Evolutionary conservation across 345 rosid genomes (phyloP).

Genomic region (Corchorus olitorius): DNA sequence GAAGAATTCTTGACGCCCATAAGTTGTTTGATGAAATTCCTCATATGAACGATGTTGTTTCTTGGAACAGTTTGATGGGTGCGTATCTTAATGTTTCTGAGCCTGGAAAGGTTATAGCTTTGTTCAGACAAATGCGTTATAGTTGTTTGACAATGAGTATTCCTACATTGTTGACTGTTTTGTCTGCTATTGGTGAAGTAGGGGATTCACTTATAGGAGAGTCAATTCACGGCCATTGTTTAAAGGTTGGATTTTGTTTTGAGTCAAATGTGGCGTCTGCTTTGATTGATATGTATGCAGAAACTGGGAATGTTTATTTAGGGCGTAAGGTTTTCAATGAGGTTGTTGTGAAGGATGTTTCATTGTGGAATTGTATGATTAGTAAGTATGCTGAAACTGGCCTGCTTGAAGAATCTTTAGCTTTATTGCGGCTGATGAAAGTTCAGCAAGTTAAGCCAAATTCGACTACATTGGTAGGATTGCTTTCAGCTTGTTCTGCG

Average conservation of each 20-base stretch:
- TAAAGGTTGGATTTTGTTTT: constrained; percentile 44
- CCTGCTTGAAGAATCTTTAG: constrained; percentile 47
- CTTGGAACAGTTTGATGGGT: constrained; percentile 60
- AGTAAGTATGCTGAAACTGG: constrained; percentile 58
- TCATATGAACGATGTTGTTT: constrained; percentile 44
- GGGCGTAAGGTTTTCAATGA: constrained; percentile 53
- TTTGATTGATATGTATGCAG: constrained; percentile 53
- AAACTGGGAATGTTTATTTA: constrained; percentile 37
- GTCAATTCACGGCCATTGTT: constrained; percentile 49
- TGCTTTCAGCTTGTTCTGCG: constrained; percentile 56
- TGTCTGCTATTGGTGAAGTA: constrained; percentile 44
- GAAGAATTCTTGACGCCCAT: constrained; percentile 42
- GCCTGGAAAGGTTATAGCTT: constrained; percentile 29
- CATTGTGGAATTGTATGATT: constrained; percentile 70
- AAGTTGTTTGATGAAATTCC: constrained; percentile 64
- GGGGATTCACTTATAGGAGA: constrained; percentile 41
- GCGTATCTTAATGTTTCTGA: constrained; percentile 44
- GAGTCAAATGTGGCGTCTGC: constrained; percentile 52
- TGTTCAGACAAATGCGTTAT: constrained; percentile 43
- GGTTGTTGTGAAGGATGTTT: constrained; percentile 46
- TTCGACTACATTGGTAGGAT: constrained; percentile 57
- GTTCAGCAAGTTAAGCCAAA: constrained; percentile 40
- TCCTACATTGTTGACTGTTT: constrained; percentile 43
- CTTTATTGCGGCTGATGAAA: constrained; percentile 56
- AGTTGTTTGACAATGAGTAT: constrained; percentile 33